Percentiles rank a stretch among this genome's conserved stretches.
Conservation (phyloP, 306 rosid genomes). For the Acacia confusa region DNA sequence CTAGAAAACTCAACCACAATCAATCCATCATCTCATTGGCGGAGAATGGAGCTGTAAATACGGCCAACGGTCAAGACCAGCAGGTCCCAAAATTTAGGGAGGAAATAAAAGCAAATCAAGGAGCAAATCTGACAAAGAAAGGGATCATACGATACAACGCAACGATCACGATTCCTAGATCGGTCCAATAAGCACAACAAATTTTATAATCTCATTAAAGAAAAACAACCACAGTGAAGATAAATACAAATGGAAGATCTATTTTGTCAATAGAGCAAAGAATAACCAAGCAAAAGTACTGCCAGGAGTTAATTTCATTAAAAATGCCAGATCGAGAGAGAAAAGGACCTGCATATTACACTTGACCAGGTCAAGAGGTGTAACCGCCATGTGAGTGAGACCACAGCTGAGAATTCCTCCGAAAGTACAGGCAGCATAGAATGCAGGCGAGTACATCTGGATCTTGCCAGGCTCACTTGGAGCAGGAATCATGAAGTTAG, state of each 20-base stretch:
- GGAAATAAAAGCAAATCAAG: not conserved
- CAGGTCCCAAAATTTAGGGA: not conserved
- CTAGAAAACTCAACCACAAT: not conserved
- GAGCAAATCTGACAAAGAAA: not conserved
- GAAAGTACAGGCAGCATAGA: slow-evolving; percentile 68
- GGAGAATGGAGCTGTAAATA: not conserved
- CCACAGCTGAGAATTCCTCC: slow-evolving; percentile 89
- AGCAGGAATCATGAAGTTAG: slow-evolving; percentile 47
- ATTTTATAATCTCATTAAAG: not conserved
- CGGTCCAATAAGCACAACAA: not conserved
- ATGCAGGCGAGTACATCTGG: slow-evolving; percentile 78
- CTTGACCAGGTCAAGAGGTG: slow-evolving; percentile 95
- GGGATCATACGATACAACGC: not conserved
- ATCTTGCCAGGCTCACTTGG: slow-evolving; percentile 64
- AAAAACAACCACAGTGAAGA: not conserved
- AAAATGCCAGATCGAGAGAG: slow-evolving; percentile 23
- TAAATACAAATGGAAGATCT: slow-evolving; percentile 30
- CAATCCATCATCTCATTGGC: not conserved
- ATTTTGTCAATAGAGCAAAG: not conserved
- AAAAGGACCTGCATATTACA: slow-evolving; percentile 85
- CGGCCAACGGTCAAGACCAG: not conserved
- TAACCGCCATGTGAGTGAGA: slow-evolving; percentile 78
- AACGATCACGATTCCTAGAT: slow-evolving; percentile 17
- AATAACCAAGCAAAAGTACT: not conserved
- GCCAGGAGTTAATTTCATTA: too few relatives aligned